Base-by-base conservation (phyloP, 2,329 filamentous ascomycete species). In the Penicillium sp. region DNA sequence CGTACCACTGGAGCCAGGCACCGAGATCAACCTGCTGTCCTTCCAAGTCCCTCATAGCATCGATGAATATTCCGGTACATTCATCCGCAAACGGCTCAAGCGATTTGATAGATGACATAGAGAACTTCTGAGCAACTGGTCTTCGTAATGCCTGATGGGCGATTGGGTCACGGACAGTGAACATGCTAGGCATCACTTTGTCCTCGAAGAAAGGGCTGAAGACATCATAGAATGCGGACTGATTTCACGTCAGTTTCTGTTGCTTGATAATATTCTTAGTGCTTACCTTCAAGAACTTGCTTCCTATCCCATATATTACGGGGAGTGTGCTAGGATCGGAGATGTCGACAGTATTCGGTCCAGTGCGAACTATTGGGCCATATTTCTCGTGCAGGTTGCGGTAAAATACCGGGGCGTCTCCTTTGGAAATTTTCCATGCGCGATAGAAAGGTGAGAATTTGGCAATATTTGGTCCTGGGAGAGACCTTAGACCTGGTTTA, bases 1-100 rank as follows among this genome's bases (percentile, higher is more conserved):
- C 89, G 65, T 90, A 92, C 69, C 87, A 92, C 67, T 93, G 90
- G 56, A 93, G 76, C 90, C 90, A 92, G 10, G 5, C 37, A 8
- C 57, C 60, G 0, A 66, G 50, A 31, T 66, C 57, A 26, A 64
- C 10, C 13, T 6, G 26, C n/a, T 47, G n/a, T 13, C 45, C 45
- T 47, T 47, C 45, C 27, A 47, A 16, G 4, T 33, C 45, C 21
- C 10, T 47, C 45, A 47, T 47, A 3, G 45, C 25, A 2, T 47
- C 45, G 27, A 47, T 31, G 4, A 47, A 47, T 1, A 47, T 47
- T n/a, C 6, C 8, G 1, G 26, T 47, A 11, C 45, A 47, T n/a
- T 47, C 16, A 23, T 47, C 45, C 9, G 45, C 26, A 8, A 31
- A 47, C 3, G 26, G 45, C 26, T 47, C 45, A 19, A 47, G 45